A percentile compares a stretch with the other conserved stretches of the same genome.
Evolutionary conservation across 2,329 filamentous ascomycete species (phyloP).

Genomic region (Fusarium dlaminii): DNA sequence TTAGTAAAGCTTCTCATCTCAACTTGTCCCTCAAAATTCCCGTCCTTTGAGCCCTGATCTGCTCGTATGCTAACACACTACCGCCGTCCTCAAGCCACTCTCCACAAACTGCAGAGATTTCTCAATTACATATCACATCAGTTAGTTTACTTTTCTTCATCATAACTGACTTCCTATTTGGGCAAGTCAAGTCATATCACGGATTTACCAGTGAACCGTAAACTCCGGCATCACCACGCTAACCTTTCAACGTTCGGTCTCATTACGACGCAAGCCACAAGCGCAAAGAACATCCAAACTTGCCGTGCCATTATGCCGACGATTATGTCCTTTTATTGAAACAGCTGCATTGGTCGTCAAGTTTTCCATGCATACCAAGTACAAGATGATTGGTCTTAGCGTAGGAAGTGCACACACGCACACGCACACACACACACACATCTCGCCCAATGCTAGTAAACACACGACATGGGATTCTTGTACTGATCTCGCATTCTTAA

Average conservation of each 20-base stretch:
- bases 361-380: background rate
- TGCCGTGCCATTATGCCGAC: background rate
- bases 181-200: background rate
- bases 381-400: background rate
- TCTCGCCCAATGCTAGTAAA: background rate
- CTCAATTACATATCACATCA: background rate
- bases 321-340: constrained; percentile 11
- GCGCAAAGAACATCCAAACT: background rate
- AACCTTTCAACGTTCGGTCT: background rate
- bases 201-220: background rate
- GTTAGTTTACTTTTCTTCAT: background rate
- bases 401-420: background rate
- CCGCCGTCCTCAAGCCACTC: background rate
- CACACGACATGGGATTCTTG: constrained; percentile 12
- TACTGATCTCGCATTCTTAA: constrained; percentile 11
- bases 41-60: background rate
- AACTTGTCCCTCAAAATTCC: background rate
- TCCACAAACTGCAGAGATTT: background rate
- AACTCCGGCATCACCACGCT: constrained; percentile 3
- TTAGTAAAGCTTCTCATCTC: background rate
- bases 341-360: constrained; percentile 2
- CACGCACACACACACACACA: background rate
- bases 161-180: background rate
- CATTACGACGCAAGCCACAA: background rate
- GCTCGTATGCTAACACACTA: background rate